These are phyloP conservation scores for Coemansia asiatica DNA, from an alignment of 192 early-diverging fungal genomes.

Conservation along the genomic window DNA sequence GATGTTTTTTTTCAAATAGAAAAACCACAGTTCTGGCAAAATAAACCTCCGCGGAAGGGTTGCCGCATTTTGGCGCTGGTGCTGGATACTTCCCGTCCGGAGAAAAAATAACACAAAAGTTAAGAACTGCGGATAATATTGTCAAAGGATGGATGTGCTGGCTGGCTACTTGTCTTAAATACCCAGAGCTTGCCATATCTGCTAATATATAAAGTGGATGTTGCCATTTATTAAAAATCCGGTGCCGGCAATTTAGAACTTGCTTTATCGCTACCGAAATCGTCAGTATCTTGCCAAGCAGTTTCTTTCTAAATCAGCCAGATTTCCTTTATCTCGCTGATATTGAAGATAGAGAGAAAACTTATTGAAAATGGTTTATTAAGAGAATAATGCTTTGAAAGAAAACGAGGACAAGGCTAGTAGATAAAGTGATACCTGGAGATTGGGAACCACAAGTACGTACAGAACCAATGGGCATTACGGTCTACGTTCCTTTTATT, in stretches of 20 bases:
- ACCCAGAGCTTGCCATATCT: too few relatives aligned
- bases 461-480: not conserved
- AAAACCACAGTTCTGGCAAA: not conserved
- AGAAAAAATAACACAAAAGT: not conserved
- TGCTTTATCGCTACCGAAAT: not conserved
- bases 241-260: not conserved
- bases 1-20: not conserved
- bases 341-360: not conserved
- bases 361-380: not conserved
- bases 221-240: not conserved
- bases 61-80: not conserved
- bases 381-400: not conserved
- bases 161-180: not conserved
- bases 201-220: too few relatives aligned
- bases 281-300: not conserved
- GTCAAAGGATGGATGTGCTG: too few relatives aligned
- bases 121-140: not conserved
- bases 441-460: not conserved
- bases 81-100: not conserved
- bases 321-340: not conserved
- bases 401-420: not conserved
- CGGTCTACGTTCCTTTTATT: constrained; percentile 4
- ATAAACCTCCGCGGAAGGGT: not conserved
- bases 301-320: too few relatives aligned
- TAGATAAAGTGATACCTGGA: not conserved